A percentile compares a stretch with the other conserved stretches of the same genome.
These are phyloP conservation scores for Fraxinus floribunda DNA, from an alignment of 305 asterid species.

Conservation along the genomic window DNA sequence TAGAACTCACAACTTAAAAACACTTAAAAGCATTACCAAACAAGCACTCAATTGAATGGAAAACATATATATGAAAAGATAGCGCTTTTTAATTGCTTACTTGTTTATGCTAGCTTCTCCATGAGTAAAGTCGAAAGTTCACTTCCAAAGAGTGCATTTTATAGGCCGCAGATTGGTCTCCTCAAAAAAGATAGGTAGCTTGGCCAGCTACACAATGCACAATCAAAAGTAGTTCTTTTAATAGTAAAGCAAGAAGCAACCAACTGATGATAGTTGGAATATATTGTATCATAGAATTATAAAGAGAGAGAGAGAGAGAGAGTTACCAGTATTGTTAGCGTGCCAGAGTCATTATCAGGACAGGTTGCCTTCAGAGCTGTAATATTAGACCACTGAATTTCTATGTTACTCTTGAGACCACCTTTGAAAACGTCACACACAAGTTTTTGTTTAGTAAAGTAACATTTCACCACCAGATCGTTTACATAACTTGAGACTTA, in stretches of 20 bases:
- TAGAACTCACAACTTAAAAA: background rate
- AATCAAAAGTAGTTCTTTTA: background rate
- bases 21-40: background rate
- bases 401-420: conserved; percentile 82
- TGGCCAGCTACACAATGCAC: conserved; percentile 51
- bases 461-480: conserved; percentile 90
- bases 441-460: conserved; percentile 83
- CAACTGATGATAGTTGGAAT: background rate
- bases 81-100: conserved; percentile 35
- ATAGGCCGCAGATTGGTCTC: conserved; percentile 90
- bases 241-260: background rate
- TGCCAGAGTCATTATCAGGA: conserved; percentile 56
- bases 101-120: conserved; percentile 70
- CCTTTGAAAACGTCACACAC: conserved; percentile 89
- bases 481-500: conserved; percentile 69
- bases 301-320: background rate
- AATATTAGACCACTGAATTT: conserved; percentile 88
- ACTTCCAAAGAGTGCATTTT: conserved; percentile 86
- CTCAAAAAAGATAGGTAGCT: conserved; percentile 61
- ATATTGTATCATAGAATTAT: background rate
- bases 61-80: background rate
- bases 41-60: background rate
- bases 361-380: conserved; percentile 63
- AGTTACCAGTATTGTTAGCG: conserved; percentile 64
- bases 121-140: conserved; percentile 68